Base-by-base conservation (phyloP, 176 grass and related monocot species). In the Hordeum marinum region DNA sequence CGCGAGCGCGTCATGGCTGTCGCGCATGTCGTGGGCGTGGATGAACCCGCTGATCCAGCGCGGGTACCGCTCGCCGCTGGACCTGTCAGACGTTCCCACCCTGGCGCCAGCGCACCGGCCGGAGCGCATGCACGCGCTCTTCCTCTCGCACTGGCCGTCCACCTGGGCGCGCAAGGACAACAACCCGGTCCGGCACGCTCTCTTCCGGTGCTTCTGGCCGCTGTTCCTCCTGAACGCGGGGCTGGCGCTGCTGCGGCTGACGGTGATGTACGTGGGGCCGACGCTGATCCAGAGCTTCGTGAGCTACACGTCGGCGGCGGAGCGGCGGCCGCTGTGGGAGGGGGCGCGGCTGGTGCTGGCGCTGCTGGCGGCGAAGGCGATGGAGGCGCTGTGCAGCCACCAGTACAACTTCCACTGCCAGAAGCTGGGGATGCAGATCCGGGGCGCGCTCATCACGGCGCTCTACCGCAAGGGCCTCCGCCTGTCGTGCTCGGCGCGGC, bases 341-440 rank as follows among this genome's bases (percentile, higher is more conserved):
- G 96, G 91, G 1, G 60, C 77, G 17, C 75, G 89, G 77, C 91
- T 99, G 63, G 91, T 93, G 60, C 21, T 40, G 52, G 81, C 46
- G 40, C 85, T 99, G 74, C 89, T 99, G 20, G 91, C 45, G 25
- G 96, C 93, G 3, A 99, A 99, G 88, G 71, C 88, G 4, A 73
- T 69, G 6, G 96, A 99, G 88, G 96, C 91, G 37, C 37, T 96
- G 9, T 77, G 76, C 75, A 94, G 91, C 62, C 96, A 99, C 85
- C 93, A 99, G 85, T 99, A 99, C 86, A 99, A 96, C 88, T 99
- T 99, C 87, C 96, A 99, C 68, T 94, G 91, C 86, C 93, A 95
- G 86, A 99, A 99, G 84, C 85, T 96, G 5, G 96, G 96, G 31
- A 99, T 99, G 96, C 87, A 94, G 76, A 89, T 99, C 77, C 81